These are phyloP conservation scores for Pisolithus albus DNA, from an alignment of 768 basidiomycete genomes.

Conservation along the genomic window DNA sequence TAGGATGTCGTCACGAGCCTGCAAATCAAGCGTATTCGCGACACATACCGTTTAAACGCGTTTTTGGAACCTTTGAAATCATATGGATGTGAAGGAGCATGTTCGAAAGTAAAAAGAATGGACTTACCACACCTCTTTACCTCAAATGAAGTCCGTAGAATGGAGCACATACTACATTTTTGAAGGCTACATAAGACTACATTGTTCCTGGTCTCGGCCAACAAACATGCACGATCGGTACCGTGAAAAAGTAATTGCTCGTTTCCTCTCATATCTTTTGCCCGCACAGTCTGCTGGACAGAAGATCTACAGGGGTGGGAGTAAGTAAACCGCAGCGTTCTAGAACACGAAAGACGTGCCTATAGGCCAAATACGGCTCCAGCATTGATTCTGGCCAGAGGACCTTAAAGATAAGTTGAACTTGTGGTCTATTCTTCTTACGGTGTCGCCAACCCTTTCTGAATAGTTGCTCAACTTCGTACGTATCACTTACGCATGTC, in stretches of 20 bases:
- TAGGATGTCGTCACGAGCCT: constrained; percentile 14
- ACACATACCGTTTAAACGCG: constrained; percentile 42
- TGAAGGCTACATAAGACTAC: constrained; percentile 43
- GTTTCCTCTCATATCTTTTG: constrained; percentile 32
- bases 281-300: constrained; percentile 22
- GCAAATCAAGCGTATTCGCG: background rate
- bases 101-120: background rate
- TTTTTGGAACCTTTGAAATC: constrained; percentile 41
- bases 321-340: constrained; percentile 6
- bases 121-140: constrained; percentile 49
- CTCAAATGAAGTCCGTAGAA: constrained; percentile 56
- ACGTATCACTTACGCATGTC: background rate
- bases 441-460: constrained; percentile 51
- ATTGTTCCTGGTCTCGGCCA: constrained; percentile 47
- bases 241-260: constrained; percentile 64
- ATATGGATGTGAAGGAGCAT: constrained; percentile 7
- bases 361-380: constrained; percentile 40
- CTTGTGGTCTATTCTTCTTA: constrained; percentile 41
- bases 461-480: constrained; percentile 45
- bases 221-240: constrained; percentile 49
- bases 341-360: constrained; percentile 30
- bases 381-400: constrained; percentile 39
- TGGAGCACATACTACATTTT: constrained; percentile 49
- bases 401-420: constrained; percentile 48
- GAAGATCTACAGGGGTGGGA: constrained; percentile 9